These are phyloP conservation scores for Beverwykella pulmonaria DNA, from an alignment of 495 filamentous ascomycete species.

Conservation along the genomic window DNA sequence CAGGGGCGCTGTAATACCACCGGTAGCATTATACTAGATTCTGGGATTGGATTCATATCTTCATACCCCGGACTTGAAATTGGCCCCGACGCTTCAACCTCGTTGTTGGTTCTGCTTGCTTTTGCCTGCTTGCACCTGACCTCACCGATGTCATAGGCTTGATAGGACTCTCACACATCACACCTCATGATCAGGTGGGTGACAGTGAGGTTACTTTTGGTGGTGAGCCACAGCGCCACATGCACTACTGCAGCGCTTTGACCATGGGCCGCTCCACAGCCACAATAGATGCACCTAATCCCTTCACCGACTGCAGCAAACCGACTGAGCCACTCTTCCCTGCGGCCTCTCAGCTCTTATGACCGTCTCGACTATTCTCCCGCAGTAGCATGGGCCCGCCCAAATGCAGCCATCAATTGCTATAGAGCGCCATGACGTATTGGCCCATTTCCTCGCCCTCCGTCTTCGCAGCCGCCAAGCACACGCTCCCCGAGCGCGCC, in stretches of 20 bases:
- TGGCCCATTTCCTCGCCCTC: slow-evolving; percentile 39
- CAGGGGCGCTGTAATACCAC: neutral
- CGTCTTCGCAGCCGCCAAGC: slow-evolving; percentile 41
- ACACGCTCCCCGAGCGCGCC: slow-evolving; percentile 20
- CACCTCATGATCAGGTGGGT: neutral
- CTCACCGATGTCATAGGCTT: neutral
- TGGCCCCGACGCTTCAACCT: too few species aligned
- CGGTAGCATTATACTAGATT: neutral
- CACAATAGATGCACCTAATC: neutral
- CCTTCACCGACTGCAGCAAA: slow-evolving; percentile 1
- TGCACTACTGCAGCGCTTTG: neutral
- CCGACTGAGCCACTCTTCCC: slow-evolving; percentile 22
- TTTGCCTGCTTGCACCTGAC: neutral
- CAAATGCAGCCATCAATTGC: slow-evolving; percentile 35
- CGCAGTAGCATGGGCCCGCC: slow-evolving; percentile 29
- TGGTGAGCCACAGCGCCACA: neutral
- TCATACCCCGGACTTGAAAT: too few species aligned
- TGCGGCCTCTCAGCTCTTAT: slow-evolving; percentile 32
- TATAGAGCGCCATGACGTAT: slow-evolving; percentile 40
- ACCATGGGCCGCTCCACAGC: neutral
- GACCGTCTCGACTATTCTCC: neutral
- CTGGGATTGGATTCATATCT: too few species aligned
- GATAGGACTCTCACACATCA: too few species aligned
- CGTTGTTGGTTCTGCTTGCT: too few species aligned
- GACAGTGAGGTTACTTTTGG: neutral